A percentile compares a stretch with the other conserved stretches of the same genome.
Conservation (phyloP, 306 rosid species). For the Coriaria nepalensis region DNA sequence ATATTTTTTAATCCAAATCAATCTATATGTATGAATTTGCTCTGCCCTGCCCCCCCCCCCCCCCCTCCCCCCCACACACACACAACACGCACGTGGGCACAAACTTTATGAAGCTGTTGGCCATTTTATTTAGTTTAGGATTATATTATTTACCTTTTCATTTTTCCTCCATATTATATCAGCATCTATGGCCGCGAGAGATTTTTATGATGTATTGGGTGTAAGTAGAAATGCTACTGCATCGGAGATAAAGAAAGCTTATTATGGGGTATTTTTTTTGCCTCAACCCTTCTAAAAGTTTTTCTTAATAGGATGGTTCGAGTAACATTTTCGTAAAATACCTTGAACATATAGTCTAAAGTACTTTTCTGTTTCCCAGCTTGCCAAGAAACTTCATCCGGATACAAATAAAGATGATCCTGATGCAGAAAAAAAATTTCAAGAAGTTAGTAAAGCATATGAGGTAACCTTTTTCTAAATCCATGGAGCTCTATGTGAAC, state of each 20-base stretch:
- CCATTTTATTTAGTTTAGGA: background rate
- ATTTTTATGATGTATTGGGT: constrained; percentile 73
- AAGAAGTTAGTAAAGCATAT: constrained; percentile 79
- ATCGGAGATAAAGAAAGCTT: constrained; percentile 81
- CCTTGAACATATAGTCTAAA: too few species aligned
- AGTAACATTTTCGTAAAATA: too few species aligned
- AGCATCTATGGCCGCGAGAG: constrained; percentile 51
- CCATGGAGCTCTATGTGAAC: too few species aligned
- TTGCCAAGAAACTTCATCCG: constrained; percentile 94
- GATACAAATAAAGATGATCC: constrained; percentile 89
- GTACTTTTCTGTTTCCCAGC: constrained; percentile 21
- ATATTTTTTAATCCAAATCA: background rate
- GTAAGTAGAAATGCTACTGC: constrained; percentile 68
- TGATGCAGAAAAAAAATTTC: constrained; percentile 88
- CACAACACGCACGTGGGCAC: too few species aligned
- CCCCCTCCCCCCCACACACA: too few species aligned
- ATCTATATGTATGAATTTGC: background rate
- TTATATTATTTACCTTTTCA: background rate
- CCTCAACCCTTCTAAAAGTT: background rate
- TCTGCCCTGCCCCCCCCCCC: too few species aligned
- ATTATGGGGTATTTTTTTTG: constrained; percentile 70
- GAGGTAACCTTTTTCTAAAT: constrained; percentile 36
- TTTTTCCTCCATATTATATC: constrained; percentile 10
- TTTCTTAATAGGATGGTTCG: too few species aligned
- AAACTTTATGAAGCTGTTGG: too few species aligned